phyloP scores from a whole-genome alignment of 768 basidiomycete genomes.

The Filobasidium floriforme region DNA sequence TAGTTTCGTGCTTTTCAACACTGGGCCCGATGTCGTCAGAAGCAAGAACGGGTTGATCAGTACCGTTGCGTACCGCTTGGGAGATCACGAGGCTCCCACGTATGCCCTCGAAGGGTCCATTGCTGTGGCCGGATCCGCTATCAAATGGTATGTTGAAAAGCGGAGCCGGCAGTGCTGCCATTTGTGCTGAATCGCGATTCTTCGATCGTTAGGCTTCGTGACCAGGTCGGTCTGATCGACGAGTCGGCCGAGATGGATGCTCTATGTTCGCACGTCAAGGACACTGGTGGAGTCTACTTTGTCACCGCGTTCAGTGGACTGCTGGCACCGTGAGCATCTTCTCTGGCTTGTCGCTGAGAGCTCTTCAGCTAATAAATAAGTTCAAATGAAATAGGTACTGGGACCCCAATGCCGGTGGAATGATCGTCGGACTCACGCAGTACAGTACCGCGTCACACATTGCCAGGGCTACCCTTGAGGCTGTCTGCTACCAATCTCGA shows the following conservation, averaged over 20 bases:
- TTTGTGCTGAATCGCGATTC: not conserved
- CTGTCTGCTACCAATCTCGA: conserved; percentile 90
- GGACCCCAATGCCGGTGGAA: conserved; percentile 72
- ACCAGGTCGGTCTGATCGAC: conserved; percentile 75
- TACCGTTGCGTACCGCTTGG: conserved; percentile 86
- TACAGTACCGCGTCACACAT: conserved; percentile 66
- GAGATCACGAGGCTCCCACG: conserved; percentile 65
- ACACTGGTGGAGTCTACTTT: conserved; percentile 87
- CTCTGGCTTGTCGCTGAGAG: not conserved
- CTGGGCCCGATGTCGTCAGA: conserved; percentile 74
- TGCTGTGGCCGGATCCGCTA: conserved; percentile 87
- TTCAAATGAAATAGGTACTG: conserved; percentile 50
- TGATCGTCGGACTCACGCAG: conserved; percentile 40
- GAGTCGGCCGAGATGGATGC: conserved; percentile 75
- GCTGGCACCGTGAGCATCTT: conserved; percentile 67
- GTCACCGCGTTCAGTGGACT: conserved; percentile 95
- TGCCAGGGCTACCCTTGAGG: conserved; percentile 88
- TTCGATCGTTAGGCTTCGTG: conserved; percentile 59
- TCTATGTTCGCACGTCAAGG: conserved; percentile 65
- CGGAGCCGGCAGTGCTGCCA: not conserved
- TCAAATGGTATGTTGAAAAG: conserved; percentile 62
- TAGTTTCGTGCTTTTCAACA: conserved; percentile 91
- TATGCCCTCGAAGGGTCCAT: conserved; percentile 95
- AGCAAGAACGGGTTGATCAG: conserved; percentile 80
- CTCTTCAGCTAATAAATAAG: not conserved